Conservation (phyloP, 495 filamentous ascomycete genomes). For the Penicillium alfredii region DNA sequence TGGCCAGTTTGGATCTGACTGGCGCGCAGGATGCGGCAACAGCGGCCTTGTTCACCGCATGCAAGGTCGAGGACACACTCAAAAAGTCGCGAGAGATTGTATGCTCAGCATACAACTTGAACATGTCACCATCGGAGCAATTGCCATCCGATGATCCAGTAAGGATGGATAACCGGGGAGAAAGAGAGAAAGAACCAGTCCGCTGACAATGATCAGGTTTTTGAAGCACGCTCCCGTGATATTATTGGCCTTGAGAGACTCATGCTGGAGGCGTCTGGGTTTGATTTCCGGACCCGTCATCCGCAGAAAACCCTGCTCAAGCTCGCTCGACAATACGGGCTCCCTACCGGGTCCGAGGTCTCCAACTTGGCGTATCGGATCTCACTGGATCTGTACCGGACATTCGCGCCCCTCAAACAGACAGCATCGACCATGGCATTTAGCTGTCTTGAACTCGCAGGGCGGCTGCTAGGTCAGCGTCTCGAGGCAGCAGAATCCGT, state of each 20-base stretch:
- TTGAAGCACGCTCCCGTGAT: constrained; percentile 66
- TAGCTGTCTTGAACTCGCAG: constrained; percentile 73
- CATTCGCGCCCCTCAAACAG: constrained; percentile 86
- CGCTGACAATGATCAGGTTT: constrained; percentile 47
- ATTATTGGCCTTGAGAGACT: constrained; percentile 86
- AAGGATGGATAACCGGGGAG: constrained; percentile 4
- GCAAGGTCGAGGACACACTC: constrained; percentile 95
- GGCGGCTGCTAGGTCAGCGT: constrained; percentile 52
- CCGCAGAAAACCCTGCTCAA: constrained; percentile 81
- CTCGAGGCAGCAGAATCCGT: constrained; percentile 41
- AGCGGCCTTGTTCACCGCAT: constrained; percentile 82
- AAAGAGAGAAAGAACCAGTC: not conserved
- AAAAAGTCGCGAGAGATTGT: constrained; percentile 95
- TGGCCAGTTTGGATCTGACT: constrained; percentile 11
- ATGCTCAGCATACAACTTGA: constrained; percentile 83
- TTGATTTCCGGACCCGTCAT: constrained; percentile 89
- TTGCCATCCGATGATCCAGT: constrained; percentile 80
- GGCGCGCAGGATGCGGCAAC: constrained; percentile 67
- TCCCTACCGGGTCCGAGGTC: constrained; percentile 48
- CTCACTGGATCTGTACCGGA: constrained; percentile 83
- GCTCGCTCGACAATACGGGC: constrained; percentile 49
- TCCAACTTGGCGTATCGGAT: constrained; percentile 68
- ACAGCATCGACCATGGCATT: constrained; percentile 72
- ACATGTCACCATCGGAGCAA: constrained; percentile 61
- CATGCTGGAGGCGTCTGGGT: constrained; percentile 88